These are phyloP conservation scores for Vigna unguiculata DNA, from an alignment of 306 rosid species.

Conservation along the genomic window DNA sequence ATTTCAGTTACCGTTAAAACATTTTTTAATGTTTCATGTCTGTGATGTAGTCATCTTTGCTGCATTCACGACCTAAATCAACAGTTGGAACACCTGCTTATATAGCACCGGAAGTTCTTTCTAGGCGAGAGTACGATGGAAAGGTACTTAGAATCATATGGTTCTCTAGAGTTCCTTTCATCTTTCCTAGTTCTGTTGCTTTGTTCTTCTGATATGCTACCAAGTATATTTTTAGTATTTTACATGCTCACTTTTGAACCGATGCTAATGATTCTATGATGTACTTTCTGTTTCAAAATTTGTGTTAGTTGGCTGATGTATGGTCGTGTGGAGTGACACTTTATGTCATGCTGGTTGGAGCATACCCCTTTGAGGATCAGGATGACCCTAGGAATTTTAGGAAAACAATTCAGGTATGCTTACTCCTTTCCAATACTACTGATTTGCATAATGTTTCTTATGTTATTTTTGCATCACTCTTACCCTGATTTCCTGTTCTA, in stretches of 20 bases:
- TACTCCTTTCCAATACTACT: constrained; percentile 25
- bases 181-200: constrained; percentile 17
- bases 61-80: constrained; percentile 73
- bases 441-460: constrained; percentile 28
- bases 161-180: constrained; percentile 15
- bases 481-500: constrained; percentile 34
- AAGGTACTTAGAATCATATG: constrained; percentile 49
- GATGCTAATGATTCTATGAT: constrained; percentile 25
- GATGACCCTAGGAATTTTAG: constrained; percentile 76
- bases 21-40: constrained; percentile 20
- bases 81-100: constrained; percentile 79
- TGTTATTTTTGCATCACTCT: constrained; percentile 29
- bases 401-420: constrained; percentile 71
- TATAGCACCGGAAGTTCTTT: constrained; percentile 76
- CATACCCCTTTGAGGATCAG: constrained; percentile 82
- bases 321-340: constrained; percentile 88
- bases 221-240: constrained; percentile 1
- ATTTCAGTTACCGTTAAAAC: not conserved
- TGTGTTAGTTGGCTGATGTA: constrained; percentile 70
- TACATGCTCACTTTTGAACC: not conserved
- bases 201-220: constrained; percentile 10
- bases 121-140: constrained; percentile 70
- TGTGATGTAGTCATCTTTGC: constrained; percentile 63
- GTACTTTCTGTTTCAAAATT: constrained; percentile 23
- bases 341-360: constrained; percentile 83